Evolutionary conservation across 257 asterid species (phyloP).

Genomic region (Gentiana straminea): DNA sequence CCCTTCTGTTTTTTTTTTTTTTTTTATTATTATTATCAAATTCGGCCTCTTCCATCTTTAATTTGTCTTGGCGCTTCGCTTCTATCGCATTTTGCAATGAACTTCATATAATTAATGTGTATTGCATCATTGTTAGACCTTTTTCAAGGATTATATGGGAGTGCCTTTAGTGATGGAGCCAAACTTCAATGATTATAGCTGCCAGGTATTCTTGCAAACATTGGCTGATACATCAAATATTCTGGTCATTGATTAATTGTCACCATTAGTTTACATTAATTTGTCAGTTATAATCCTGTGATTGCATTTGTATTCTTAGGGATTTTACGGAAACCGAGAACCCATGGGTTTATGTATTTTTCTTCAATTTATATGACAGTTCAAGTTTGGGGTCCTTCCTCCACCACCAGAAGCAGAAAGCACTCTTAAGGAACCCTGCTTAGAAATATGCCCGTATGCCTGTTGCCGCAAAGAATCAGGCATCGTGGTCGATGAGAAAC

Average conservation of each 20-base stretch:
- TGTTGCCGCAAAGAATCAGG: constrained; percentile 29
- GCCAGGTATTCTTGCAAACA: constrained; percentile 44
- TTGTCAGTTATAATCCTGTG: not conserved
- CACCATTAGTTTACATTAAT: too few relatives aligned
- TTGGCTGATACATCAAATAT: not conserved
- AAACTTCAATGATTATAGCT: constrained; percentile 66
- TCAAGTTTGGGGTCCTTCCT: constrained; percentile 68
- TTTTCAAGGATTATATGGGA: constrained; percentile 80
- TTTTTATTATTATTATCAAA: too few relatives aligned
- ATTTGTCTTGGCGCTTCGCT: not conserved
- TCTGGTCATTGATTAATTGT: too few relatives aligned
- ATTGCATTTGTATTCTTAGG: too few relatives aligned
- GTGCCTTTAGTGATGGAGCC: constrained; percentile 83
- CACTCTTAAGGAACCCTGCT: constrained; percentile 67
- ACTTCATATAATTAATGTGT: not conserved
- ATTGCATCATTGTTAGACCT: constrained; percentile 23
- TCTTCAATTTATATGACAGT: constrained; percentile 25
- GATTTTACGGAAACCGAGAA: too few relatives aligned
- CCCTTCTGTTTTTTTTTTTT: too few relatives aligned
- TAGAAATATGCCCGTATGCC: constrained; percentile 61
- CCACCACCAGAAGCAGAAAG: constrained; percentile 46
- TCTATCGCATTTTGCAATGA: not conserved
- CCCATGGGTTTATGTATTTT: not conserved
- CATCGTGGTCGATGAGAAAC: constrained; percentile 3
- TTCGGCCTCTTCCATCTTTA: too few relatives aligned